Evolutionary conservation across 345 rosid species (phyloP).

Genomic region (Lepidium aucheri): DNA sequence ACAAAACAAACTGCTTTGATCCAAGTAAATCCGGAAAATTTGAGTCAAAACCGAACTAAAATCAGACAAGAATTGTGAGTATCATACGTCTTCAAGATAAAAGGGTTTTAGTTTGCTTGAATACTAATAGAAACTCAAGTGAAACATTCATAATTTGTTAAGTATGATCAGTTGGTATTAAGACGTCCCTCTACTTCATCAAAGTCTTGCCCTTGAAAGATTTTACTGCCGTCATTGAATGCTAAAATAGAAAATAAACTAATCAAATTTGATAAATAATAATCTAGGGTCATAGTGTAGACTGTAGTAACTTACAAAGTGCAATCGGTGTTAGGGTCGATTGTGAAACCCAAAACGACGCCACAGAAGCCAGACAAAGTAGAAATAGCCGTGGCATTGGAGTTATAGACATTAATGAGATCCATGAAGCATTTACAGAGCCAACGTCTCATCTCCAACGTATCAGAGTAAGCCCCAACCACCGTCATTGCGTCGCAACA

Average conservation of each 20-base stretch:
- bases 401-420: conserved; percentile 35
- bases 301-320: conserved; percentile 31
- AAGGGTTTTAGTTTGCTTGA: not conserved
- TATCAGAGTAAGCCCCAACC: conserved; percentile 31
- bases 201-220: not conserved
- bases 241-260: not conserved
- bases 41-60: not conserved
- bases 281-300: too few species aligned
- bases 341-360: conserved; percentile 49
- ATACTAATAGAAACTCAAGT: not conserved
- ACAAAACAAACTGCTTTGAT: not conserved
- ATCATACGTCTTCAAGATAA: not conserved
- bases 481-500: conserved; percentile 47
- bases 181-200: not conserved
- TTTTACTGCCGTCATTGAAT: conserved; percentile 7
- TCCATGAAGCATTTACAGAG: conserved; percentile 45
- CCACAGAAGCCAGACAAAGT: conserved; percentile 78
- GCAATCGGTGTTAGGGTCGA: conserved; percentile 67
- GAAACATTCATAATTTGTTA: not conserved
- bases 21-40: not conserved
- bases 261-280: not conserved
- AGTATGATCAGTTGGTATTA: not conserved
- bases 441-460: conserved; percentile 21
- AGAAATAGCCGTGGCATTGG: conserved; percentile 61
- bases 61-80: not conserved